Evolutionary conservation across 306 rosid species (phyloP).

Genomic region (Prunus salicina): DNA sequence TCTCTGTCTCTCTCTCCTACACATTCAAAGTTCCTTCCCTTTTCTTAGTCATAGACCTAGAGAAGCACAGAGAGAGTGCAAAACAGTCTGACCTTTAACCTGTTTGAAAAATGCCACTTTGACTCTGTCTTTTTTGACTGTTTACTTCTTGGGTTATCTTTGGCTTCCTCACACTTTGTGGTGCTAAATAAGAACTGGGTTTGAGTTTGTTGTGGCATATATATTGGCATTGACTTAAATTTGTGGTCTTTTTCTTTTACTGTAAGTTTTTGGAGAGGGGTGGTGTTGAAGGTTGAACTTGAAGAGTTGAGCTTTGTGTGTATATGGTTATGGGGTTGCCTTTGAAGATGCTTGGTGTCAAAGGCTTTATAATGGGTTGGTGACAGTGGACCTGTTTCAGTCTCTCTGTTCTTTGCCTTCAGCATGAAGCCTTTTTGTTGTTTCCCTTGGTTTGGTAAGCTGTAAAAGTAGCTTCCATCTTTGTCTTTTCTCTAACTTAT

Average conservation of each 20-base stretch:
- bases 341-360: conserved; percentile 57
- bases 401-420: conserved; percentile 57
- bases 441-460: conserved; percentile 59
- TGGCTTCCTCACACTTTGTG: conserved; percentile 27
- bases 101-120: conserved; percentile 34
- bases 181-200: conserved; percentile 18
- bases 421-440: conserved; percentile 46
- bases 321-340: conserved; percentile 31
- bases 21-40: conserved; percentile 15
- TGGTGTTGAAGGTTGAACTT: conserved; percentile 17
- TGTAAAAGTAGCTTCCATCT: conserved; percentile 47
- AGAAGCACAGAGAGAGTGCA: conserved; percentile 12
- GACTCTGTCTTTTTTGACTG: conserved; percentile 6
- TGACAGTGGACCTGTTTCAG: conserved; percentile 54
- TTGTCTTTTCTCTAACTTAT: conserved; percentile 39
- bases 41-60: conserved; percentile 6
- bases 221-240: conserved; percentile 45
- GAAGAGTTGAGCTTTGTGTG: conserved; percentile 30
- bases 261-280: conserved; percentile 12
- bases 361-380: conserved; percentile 66
- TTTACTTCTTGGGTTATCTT: not conserved
- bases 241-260: conserved; percentile 9
- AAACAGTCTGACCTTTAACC: conserved; percentile 17
- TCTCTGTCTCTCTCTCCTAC: not conserved
- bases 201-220: conserved; percentile 16